These are phyloP conservation scores for Pseudogymnoascus sp. DNA, from an alignment of 2,329 filamentous ascomycete genomes.

Conservation along the genomic window DNA sequence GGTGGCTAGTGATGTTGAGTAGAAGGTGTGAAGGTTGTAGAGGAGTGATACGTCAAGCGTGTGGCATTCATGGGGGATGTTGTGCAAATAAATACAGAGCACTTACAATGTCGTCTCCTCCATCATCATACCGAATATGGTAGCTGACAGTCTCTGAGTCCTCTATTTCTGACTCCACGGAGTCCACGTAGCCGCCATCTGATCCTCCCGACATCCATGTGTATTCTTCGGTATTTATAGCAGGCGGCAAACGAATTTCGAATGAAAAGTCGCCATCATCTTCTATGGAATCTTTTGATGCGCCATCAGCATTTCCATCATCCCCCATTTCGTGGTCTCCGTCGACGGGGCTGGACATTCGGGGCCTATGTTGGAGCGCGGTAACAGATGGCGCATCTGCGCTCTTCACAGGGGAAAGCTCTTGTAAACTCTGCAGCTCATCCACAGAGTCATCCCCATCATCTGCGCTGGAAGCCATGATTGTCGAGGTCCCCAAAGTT, in stretches of 20 bases:
- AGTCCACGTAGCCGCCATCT: slow-evolving; percentile 25
- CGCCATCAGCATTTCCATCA: background rate
- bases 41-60: background rate
- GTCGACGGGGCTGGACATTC: background rate
- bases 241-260: background rate
- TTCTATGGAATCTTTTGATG: background rate
- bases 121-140: slow-evolving; percentile 26
- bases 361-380: background rate
- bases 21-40: background rate
- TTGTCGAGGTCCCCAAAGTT: background rate
- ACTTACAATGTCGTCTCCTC: slow-evolving; percentile 26
- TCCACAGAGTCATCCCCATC: slow-evolving; percentile 5
- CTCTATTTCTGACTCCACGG: slow-evolving; percentile 20
- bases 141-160: slow-evolving; percentile 19
- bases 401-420: background rate
- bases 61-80: no score
- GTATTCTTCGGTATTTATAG: background rate
- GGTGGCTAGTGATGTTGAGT: background rate
- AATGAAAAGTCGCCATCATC: background rate
- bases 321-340: background rate
- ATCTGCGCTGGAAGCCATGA: background rate
- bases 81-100: background rate
- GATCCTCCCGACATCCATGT: background rate
- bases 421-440: background rate
- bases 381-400: background rate